Conservation (phyloP, 75 land plant genomes). For the Sequoiadendron giganteum region DNA sequence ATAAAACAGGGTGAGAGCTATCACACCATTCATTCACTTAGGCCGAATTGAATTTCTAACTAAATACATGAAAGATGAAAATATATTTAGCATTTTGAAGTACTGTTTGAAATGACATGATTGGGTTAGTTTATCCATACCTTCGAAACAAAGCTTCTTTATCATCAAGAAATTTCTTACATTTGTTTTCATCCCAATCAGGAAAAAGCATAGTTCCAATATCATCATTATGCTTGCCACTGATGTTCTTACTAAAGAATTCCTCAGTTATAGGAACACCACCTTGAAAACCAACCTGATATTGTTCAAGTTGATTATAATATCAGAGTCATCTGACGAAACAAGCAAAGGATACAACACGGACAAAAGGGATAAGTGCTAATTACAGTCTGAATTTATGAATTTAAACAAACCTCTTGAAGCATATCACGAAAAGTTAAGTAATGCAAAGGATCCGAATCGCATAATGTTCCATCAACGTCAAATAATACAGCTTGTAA, state of each 20-base stretch:
- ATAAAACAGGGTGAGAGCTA: background rate
- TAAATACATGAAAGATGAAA: conserved; percentile 1
- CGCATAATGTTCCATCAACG: conserved; percentile 79
- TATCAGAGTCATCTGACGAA: background rate
- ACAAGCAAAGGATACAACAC: background rate
- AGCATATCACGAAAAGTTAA: conserved; percentile 76
- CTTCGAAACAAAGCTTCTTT: conserved; percentile 53
- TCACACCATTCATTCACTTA: background rate
- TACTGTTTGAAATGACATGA: background rate
- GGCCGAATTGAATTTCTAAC: background rate
- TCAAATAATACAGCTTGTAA: conserved; percentile 76
- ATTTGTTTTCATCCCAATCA: conserved; percentile 68
- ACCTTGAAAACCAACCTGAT: conserved; percentile 79
- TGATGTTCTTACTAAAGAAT: conserved; percentile 56
- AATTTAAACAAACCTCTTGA: conserved; percentile 51
- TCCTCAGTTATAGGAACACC: conserved; percentile 80
- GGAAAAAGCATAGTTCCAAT: conserved; percentile 72
- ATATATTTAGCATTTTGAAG: background rate
- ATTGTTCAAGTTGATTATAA: background rate
- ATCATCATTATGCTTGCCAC: conserved; percentile 74
- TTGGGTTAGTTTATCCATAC: background rate
- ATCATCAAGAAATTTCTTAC: conserved; percentile 58
- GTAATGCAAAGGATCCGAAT: conserved; percentile 81
- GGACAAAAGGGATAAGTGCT: background rate
- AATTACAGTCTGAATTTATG: background rate